Base-by-base conservation (phyloP, 352 stramenopile species). In the Pythium oligandrum region DNA sequence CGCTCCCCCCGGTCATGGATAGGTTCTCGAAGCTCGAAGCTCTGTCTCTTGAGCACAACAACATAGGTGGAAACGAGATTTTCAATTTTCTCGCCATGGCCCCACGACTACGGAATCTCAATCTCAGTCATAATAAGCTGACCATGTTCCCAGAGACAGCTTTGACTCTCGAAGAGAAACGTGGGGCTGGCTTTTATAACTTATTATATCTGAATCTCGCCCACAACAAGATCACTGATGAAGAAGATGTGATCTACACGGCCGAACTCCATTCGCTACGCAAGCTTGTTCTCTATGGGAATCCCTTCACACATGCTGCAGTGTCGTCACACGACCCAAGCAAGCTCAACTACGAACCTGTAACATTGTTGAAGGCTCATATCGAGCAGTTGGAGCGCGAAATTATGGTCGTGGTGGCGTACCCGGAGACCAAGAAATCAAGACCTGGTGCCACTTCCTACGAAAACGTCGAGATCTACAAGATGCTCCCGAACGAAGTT, bases 381-480 rank as follows among this genome's bases (percentile, higher is more conserved):
- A 64, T 89, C 10, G 59, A 53, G 2, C 49, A 68, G 17, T 45
- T 26, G 34, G 58, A 63, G 2, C 36, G 33, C 3, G 43, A 63
- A 26, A 49, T 83, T 9, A 70, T 64, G 8, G 63, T 93, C 12
- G 61, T 84, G 6, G 46, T 82, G 5, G 77, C 77, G 26, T 93
- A 86, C 44, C 82, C 82, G 3, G 74, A 73, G 40, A 85, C 66
- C 12, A 90, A 85, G 54, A 80, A 84, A 40, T 88, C 86, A 42
- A 81, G 74, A 34, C 57, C 66, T 6, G 54, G 57, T 3, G 50
- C 71, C 0, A 75, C 64, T 45, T 61, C 68, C 6, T 90, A 90
- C 55, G 77, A 88, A n/a, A 71, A 82, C 32, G 77, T 90, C 3
- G 72, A 89, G 48, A 93, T 93, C 57, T 90, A 84, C 65, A 90